A percentile compares a stretch with the other conserved stretches of the same genome.
phyloP scores from a whole-genome alignment of 305 asterid species.

The Rubia occidens region DNA sequence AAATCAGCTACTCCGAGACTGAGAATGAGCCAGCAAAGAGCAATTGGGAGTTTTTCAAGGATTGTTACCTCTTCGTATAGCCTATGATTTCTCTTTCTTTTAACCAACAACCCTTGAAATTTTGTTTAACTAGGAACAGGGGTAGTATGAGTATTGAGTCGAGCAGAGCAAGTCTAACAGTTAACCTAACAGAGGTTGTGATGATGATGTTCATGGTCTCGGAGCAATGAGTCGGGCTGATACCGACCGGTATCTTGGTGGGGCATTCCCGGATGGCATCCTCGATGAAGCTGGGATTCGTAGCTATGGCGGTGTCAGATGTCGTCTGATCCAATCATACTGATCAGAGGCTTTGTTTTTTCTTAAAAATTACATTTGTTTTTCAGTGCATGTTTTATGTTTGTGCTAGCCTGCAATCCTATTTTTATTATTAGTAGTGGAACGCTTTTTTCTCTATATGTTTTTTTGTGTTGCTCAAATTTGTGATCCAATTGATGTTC shows the following conservation, averaged over 20 bases:
- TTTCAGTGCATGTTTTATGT: no score
- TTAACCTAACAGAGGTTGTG: background rate
- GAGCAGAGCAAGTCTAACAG: background rate
- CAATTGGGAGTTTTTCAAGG: background rate
- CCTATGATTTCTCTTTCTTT: background rate
- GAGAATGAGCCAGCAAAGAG: background rate
- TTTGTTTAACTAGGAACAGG: background rate
- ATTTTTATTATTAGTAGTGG: no score
- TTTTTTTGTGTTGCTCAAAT: no score
- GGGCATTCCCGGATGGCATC: background rate
- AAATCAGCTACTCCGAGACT: background rate
- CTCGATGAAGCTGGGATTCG: background rate
- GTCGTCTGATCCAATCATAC: no score
- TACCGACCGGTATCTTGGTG: background rate
- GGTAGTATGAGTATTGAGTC: no score
- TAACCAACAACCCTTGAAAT: background rate
- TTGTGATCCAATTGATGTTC: no score
- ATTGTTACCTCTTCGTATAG: background rate
- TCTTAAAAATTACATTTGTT: no score
- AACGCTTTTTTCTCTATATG: no score
- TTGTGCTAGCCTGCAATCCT: no score
- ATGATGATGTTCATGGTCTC: background rate
- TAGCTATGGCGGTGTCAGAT: background rate
- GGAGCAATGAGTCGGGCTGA: background rate
- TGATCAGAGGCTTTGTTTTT: no score